Evolutionary conservation across 441 rosid genomes (phyloP).

Genomic region (Bruguiera hainesii): DNA sequence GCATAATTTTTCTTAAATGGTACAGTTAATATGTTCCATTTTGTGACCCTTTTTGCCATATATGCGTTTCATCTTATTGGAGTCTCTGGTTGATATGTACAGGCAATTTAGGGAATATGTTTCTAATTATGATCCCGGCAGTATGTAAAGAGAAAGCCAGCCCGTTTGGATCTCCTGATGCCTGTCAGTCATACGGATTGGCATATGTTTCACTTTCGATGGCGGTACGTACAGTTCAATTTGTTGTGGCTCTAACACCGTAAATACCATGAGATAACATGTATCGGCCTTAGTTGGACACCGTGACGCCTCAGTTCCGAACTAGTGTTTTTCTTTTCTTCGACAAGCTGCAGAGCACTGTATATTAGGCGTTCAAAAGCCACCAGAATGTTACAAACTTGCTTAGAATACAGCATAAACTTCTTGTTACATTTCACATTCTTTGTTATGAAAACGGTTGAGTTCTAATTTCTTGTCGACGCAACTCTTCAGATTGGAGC

Average conservation of each 20-base stretch:
- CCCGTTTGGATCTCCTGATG: constrained; percentile 66
- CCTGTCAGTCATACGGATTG: constrained; percentile 54
- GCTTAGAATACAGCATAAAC: too few relatives aligned
- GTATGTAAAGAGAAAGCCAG: constrained; percentile 77
- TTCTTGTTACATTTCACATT: background rate
- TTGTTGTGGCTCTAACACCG: too few relatives aligned
- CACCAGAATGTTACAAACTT: too few relatives aligned
- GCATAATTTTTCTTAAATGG: too few relatives aligned
- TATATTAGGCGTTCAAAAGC: too few relatives aligned
- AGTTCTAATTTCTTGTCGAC: background rate
- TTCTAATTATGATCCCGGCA: constrained; percentile 77
- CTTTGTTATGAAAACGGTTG: background rate
- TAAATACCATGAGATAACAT: too few relatives aligned
- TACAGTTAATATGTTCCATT: too few relatives aligned
- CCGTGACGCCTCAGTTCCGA: too few relatives aligned
- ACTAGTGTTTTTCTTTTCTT: too few relatives aligned
- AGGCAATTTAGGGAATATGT: constrained; percentile 86
- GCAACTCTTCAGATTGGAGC: constrained; percentile 57
- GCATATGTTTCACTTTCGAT: constrained; percentile 77
- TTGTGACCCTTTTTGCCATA: too few relatives aligned
- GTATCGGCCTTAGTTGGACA: too few relatives aligned
- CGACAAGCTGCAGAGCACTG: too few relatives aligned
- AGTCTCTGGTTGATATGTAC: constrained; percentile 4
- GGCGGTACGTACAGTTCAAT: constrained; percentile 54
- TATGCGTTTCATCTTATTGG: background rate